Evolutionary conservation across 768 basidiomycete genomes (phyloP), one percentile per base, ranked within the genome.

Genomic region (Suillus ampliporus): DNA sequence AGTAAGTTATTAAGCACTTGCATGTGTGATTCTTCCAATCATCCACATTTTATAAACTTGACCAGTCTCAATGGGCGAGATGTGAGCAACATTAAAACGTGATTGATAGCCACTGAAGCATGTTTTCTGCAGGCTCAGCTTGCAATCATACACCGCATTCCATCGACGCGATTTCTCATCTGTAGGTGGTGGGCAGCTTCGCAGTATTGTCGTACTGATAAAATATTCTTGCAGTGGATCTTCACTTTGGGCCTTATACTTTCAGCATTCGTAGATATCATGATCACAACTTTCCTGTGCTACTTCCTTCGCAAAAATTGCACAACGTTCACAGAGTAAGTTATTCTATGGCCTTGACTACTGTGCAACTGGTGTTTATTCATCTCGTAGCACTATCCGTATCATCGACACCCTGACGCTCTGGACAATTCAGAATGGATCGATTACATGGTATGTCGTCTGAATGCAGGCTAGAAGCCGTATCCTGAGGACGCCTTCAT

Each of bases 171-270:
- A 56, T 11, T 72, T 61, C 34, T 56, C 69, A 46, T 63, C 56
- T 48, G 61, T 70, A 53, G 15, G 66, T 40, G 23, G 1, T 40
- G 14, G 15, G 23, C 19, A 57, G 37, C 17, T 44, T 50, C 54
- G 34, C 3, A 26, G 31, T 11, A 23, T 38, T 9, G 40, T 9
- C 21, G 26, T 13, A 7, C 3, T 17, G n/a, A 5, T 23, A 59
- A 38, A 62, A 40, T 38, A n/a, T 38, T 34, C 1, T 31, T 8
- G 9, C 40, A 85, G 82, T 79, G 78, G 75, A 67, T 78, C 5
- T 83, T 84, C 64, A 84, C 84, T 3, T 67, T 76, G 1, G 84
- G 83, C 10, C 71, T 85, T 0, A 68, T 76, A 1, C 74, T 85
- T 2, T 84, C 84, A 5, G 79, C 80, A 2, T 59, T 75, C 5